Conservation (phyloP, 1,284 basidiomycete species). For the Uromyces viciae-fabae region DNA sequence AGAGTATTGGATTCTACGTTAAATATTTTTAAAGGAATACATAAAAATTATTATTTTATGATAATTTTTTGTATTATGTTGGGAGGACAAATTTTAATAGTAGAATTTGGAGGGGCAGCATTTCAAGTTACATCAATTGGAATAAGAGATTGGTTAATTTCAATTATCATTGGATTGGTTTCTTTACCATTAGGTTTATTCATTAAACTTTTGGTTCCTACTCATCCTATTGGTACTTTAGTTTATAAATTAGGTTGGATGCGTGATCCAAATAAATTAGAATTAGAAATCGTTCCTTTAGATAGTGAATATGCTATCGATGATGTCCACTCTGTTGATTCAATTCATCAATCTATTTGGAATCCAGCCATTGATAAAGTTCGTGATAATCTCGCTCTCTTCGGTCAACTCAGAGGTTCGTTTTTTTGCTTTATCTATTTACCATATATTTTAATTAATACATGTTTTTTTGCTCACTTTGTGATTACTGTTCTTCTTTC, state of each 20-base stretch:
- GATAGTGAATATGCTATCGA: slow-evolving; percentile 63
- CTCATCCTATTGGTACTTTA: slow-evolving; percentile 69
- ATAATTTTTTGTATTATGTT: slow-evolving; percentile 47
- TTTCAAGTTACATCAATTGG: slow-evolving; percentile 70
- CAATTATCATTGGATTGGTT: slow-evolving; percentile 76
- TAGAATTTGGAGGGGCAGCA: slow-evolving; percentile 48
- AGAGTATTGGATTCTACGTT: slow-evolving; percentile 45
- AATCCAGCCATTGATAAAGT: slow-evolving; percentile 63
- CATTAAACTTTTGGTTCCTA: slow-evolving; percentile 77
- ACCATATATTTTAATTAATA: slow-evolving; percentile 29
- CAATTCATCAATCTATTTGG: slow-evolving; percentile 29
- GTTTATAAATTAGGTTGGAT: slow-evolving; percentile 68
- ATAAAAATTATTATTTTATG: slow-evolving; percentile 46
- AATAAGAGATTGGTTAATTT: slow-evolving; percentile 88
- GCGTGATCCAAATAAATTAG: slow-evolving; percentile 66
- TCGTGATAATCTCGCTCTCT: slow-evolving; percentile 76
- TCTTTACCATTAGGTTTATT: slow-evolving; percentile 82
- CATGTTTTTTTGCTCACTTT: slow-evolving; percentile 49
- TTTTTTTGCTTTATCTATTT: slow-evolving; percentile 44
- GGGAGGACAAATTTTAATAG: slow-evolving; percentile 46
- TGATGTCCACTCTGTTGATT: background rate
- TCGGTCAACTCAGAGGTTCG: slow-evolving; percentile 67
- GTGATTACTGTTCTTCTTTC: background rate
- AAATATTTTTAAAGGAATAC: slow-evolving; percentile 47
- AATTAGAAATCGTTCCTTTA: slow-evolving; percentile 63